Base-by-base conservation (phyloP, 495 filamentous ascomycete species). In the Aspergillus nanangensis region DNA sequence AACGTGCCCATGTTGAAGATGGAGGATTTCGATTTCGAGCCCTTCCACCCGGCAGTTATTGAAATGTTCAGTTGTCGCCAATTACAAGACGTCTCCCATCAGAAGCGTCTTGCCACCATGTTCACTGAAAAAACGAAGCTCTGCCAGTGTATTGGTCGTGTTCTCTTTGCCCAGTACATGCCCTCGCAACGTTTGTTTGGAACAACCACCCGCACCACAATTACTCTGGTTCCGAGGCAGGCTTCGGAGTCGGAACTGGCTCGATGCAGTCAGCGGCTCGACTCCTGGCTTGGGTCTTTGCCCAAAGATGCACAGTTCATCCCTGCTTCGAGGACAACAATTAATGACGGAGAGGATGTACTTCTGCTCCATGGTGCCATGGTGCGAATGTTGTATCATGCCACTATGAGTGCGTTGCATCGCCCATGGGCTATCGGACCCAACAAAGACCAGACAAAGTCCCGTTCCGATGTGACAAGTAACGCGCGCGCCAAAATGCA, bases 101-200 rank as follows among this genome's bases (percentile, higher is more conserved):
- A 93, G 60, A 77, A 77, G 29, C 74, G 86, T 45, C 70, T 94
- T 19, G 88, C 88, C 11, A 72, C 79, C 29, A 84, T 95, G 84
- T 95, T 88, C 63, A 88, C 95, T 47, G 83, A 88, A 44, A 92
- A 91, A 58, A 82, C 86, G 2, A 90, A 90, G 57, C 78, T 95
- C 15, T 91, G 86, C 57, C 75, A 88, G 41, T 85, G 82, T 62
- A 86, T 95, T 60, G 84, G 83, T 50, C 76, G 86, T 50, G 87
- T 95, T 48, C 69, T 95, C 11, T 80, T 82, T 43, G 81, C 84
- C 13, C 90, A 94, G 55, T 95, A 95, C 59, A 87, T 85, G 3
- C 65, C 70, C 3, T 71, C 68, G 3, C 67, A 87, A 81, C 41
- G 70, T 80, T 51, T 85, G 78, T 68, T 81, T 77, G 62, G 78